Conservation (phyloP, 2,329 filamentous ascomycete genomes). For the Coniochaeta sp. region DNA sequence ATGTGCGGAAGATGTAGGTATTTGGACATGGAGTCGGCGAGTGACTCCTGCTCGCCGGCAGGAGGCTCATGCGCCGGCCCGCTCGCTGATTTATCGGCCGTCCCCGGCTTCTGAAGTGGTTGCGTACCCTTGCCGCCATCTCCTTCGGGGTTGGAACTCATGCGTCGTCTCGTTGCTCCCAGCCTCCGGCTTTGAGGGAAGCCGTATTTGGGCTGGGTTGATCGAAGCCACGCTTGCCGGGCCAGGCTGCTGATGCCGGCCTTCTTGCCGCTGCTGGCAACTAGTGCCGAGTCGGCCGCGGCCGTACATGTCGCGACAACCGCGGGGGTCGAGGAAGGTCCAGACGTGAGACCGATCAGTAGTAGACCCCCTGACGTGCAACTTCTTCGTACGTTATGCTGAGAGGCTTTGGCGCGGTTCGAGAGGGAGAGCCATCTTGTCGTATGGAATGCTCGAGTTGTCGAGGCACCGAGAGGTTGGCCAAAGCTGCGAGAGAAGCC, state of each 20-base stretch:
- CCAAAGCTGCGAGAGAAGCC: conserved; percentile 7
- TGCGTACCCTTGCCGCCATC: conserved; percentile 8
- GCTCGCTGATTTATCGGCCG: conserved; percentile 3
- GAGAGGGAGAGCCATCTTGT: conserved; percentile 18
- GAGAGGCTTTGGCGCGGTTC: conserved; percentile 21
- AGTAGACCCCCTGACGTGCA: conserved; percentile 48
- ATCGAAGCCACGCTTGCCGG: conserved; percentile 27
- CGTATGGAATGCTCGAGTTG: conserved; percentile 12
- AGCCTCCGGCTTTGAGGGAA: conserved; percentile 11
- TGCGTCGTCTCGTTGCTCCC: conserved; percentile 19
- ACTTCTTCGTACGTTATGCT: conserved; percentile 36
- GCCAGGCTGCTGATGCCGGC: conserved; percentile 26
- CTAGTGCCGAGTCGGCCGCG: conserved; percentile 27
- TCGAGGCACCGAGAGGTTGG: conserved; percentile 6
- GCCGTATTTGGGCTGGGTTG: conserved; percentile 19
- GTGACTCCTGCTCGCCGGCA: conserved; percentile 25
- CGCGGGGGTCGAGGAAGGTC: conserved; percentile 26
- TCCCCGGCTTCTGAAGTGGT: conserved; percentile 1
- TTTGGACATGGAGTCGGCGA: conserved; percentile 46
- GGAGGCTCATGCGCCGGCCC: conserved; percentile 4
- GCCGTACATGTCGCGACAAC: conserved; percentile 30
- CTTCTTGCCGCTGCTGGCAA: conserved; percentile 17
- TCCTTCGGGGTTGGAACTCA: conserved; percentile 17
- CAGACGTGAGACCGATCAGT: conserved; percentile 37
- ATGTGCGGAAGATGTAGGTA: conserved; percentile 46